Conservation (phyloP, 805 yeast genomes). For the Nematodospora valgi region DNA sequence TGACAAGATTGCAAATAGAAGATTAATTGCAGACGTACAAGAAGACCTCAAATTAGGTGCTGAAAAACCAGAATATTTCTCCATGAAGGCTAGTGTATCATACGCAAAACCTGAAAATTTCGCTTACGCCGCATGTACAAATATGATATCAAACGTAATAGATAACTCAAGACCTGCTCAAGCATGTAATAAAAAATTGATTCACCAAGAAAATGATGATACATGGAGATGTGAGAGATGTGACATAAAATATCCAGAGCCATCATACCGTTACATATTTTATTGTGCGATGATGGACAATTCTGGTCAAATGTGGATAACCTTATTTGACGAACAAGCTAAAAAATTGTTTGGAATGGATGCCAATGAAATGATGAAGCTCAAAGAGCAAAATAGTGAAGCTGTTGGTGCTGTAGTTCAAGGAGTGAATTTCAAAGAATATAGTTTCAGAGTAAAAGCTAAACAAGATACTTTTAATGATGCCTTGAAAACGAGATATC, state of each 20-base stretch:
- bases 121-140: constrained; percentile 85
- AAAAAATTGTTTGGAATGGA: constrained; percentile 57
- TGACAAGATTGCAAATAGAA: constrained; percentile 52
- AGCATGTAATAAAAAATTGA: constrained; percentile 75
- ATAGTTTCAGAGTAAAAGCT: constrained; percentile 73
- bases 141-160: constrained; percentile 31
- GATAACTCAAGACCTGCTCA: constrained; percentile 12
- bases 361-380: constrained; percentile 58
- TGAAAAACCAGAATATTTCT: constrained; percentile 79
- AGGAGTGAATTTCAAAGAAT: constrained; percentile 62
- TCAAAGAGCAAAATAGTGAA: constrained; percentile 37
- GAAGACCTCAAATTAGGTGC: constrained; percentile 61
- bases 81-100: constrained; percentile 69
- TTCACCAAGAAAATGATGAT: constrained; percentile 63
- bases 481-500: constrained; percentile 69
- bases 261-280: constrained; percentile 76
- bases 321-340: constrained; percentile 85
- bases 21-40: constrained; percentile 62
- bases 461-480: constrained; percentile 83
- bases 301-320: constrained; percentile 82
- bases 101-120: constrained; percentile 72
- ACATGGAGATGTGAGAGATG: constrained; percentile 95
- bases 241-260: constrained; percentile 62
- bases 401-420: constrained; percentile 43
- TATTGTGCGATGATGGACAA: constrained; percentile 75